These are phyloP conservation scores for Vairimorpha ceranae DNA, from an alignment of 371 early-diverging fungal species.

Conservation along the genomic window DNA sequence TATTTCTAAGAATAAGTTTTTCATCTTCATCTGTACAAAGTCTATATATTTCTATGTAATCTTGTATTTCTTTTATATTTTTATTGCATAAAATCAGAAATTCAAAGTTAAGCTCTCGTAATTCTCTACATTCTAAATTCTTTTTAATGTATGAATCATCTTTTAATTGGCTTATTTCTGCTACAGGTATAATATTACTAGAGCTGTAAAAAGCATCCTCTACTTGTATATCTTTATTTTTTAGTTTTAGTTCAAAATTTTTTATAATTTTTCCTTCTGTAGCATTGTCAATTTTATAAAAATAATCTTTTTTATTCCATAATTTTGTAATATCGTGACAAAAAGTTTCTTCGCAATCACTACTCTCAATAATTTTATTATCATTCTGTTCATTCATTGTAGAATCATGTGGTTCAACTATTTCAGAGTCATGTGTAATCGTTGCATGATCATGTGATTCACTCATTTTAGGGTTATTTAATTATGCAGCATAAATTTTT, in stretches of 20 bases:
- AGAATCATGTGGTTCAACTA: not conserved
- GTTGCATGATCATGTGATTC: too few relatives aligned
- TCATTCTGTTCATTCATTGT: too few relatives aligned
- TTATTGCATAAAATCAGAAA: constrained; percentile 6
- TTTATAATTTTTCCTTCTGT: not conserved
- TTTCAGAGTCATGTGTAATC: not conserved
- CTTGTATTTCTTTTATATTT: constrained; percentile 4
- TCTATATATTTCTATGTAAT: not conserved
- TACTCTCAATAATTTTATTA: too few relatives aligned
- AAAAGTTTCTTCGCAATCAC: too few relatives aligned
- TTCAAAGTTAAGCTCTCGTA: constrained; percentile 7
- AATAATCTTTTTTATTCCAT: constrained; percentile 1
- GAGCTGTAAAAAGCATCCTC: constrained; percentile 29
- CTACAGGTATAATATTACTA: not conserved
- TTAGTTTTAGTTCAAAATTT: not conserved
- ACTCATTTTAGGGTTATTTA: not conserved
- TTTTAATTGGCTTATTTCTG: constrained; percentile 11
- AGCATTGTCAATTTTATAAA: not conserved
- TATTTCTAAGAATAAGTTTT: not conserved
- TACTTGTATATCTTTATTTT: not conserved
- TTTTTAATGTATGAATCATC: not conserved
- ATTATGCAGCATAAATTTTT: too few relatives aligned
- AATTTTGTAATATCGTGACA: not conserved
- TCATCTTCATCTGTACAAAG: not conserved
- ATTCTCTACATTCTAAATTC: constrained; percentile 5